These are phyloP conservation scores for Chlamydomonas applanata DNA, from an alignment of 139 green algal genomes.

Conservation along the genomic window DNA sequence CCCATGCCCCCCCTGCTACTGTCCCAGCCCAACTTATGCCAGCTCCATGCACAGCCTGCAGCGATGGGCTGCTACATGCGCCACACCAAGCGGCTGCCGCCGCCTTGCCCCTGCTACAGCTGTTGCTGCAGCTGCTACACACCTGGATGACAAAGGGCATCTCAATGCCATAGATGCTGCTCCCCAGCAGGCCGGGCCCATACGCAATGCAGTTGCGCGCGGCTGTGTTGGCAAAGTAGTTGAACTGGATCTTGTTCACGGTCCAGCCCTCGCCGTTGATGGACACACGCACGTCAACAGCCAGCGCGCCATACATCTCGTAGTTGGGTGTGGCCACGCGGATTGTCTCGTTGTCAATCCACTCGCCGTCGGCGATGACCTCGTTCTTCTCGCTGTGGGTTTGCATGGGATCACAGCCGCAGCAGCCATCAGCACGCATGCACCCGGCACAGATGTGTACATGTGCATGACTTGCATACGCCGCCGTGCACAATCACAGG, in stretches of 20 bases:
- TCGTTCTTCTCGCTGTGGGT: constrained; percentile 59
- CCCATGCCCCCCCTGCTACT: too few species aligned
- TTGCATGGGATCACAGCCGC: not conserved
- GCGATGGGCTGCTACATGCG: too few species aligned
- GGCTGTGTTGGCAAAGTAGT: constrained; percentile 86
- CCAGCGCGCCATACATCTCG: constrained; percentile 73
- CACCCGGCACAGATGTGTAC: too few species aligned
- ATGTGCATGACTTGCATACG: too few species aligned
- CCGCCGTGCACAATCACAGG: too few species aligned
- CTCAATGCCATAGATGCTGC: constrained; percentile 63
- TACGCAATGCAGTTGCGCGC: constrained; percentile 79
- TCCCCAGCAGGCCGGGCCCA: constrained; percentile 70
- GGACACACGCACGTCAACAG: constrained; percentile 60
- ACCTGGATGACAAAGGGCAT: constrained; percentile 81
- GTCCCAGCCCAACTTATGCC: too few species aligned
- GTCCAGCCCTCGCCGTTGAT: constrained; percentile 84
- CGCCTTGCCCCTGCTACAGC: too few species aligned
- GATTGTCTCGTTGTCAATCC: constrained; percentile 64
- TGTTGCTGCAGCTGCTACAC: too few species aligned
- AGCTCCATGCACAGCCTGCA: too few species aligned
- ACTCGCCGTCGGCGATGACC: constrained; percentile 62
- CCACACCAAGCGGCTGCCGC: too few species aligned
- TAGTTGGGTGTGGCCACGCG: constrained; percentile 77
- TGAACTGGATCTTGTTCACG: constrained; percentile 81
- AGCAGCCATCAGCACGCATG: too few species aligned